Evolutionary conservation across 208 protist genomes (phyloP).

Genomic region (Crithidia mellificae): DNA sequence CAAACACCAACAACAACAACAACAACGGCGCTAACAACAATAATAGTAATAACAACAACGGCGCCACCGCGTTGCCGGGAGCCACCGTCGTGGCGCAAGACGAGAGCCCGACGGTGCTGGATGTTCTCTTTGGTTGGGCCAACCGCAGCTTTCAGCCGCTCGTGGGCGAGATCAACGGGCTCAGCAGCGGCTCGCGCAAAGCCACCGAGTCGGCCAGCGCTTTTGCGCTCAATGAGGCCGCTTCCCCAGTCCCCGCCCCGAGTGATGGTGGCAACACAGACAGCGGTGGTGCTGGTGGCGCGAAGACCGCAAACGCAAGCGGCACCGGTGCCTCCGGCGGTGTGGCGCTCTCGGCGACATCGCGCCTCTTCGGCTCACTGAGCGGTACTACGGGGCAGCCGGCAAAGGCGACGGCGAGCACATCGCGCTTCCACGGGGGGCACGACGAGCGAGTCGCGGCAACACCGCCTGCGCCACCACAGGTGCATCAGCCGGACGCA

Average conservation of each 20-base stretch:
- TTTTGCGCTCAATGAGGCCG: not conserved
- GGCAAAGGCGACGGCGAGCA: not conserved
- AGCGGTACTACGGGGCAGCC: not conserved
- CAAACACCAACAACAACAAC: too few species aligned
- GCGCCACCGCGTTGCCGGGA: not conserved
- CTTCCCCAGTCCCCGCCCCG: too few species aligned
- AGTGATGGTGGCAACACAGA: too few species aligned
- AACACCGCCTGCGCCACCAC: not conserved
- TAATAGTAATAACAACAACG: not conserved
- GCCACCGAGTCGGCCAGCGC: not conserved
- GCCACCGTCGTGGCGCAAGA: not conserved
- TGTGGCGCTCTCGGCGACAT: too few species aligned
- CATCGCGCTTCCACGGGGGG: not conserved
- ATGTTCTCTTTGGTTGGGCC: slow-evolving; percentile 39
- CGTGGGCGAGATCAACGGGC: slow-evolving; percentile 12
- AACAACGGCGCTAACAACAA: too few species aligned
- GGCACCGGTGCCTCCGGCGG: too few species aligned
- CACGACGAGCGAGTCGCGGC: not conserved
- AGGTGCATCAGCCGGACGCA: not conserved
- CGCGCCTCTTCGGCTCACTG: too few species aligned
- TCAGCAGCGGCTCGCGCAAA: not conserved
- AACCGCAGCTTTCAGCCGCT: slow-evolving; percentile 23
- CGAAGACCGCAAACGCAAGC: too few species aligned
- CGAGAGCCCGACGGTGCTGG: slow-evolving; percentile 31
- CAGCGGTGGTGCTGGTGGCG: too few species aligned